phyloP scores from a whole-genome alignment of 139 green algal species.

The Chlamydomonas sp. region DNA sequence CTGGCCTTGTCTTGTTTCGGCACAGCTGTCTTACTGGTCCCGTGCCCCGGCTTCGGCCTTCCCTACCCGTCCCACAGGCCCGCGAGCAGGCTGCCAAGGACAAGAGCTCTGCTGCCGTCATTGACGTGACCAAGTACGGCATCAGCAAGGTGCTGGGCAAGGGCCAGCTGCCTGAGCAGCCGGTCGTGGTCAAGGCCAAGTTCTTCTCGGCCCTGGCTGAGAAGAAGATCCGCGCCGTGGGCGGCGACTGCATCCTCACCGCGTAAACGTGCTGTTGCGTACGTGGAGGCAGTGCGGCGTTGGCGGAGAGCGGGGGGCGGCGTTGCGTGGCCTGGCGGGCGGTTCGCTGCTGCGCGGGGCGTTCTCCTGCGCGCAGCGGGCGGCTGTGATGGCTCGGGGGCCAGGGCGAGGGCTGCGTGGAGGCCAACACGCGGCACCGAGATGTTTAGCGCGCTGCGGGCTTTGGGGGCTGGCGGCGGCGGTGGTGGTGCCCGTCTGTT shows the following conservation, averaged over 20 bases:
- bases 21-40: neutral
- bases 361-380: too few relatives aligned
- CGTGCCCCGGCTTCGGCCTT: neutral
- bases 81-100: slow-evolving; percentile 81
- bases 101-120: slow-evolving; percentile 82
- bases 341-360: too few relatives aligned
- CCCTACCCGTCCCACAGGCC: slow-evolving; percentile 49
- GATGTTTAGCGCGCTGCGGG: too few relatives aligned
- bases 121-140: slow-evolving; percentile 98
- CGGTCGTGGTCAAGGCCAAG: slow-evolving; percentile 97
- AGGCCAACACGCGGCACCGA: too few relatives aligned
- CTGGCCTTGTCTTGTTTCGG: neutral
- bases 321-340: too few relatives aligned
- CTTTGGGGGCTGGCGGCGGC: too few relatives aligned
- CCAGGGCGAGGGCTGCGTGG: too few relatives aligned
- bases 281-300: too few relatives aligned
- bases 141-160: slow-evolving; percentile 97
- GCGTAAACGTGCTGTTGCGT: slow-evolving; percentile 60
- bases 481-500: too few relatives aligned
- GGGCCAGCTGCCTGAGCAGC: slow-evolving; percentile 93
- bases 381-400: too few relatives aligned
- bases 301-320: too few relatives aligned
- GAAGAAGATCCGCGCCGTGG: slow-evolving; percentile 98
- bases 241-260: slow-evolving; percentile 86
- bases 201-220: slow-evolving; percentile 98